phyloP scores from a whole-genome alignment of 2,329 filamentous ascomycete species.

The Colletotrichum echinochloae region DNA sequence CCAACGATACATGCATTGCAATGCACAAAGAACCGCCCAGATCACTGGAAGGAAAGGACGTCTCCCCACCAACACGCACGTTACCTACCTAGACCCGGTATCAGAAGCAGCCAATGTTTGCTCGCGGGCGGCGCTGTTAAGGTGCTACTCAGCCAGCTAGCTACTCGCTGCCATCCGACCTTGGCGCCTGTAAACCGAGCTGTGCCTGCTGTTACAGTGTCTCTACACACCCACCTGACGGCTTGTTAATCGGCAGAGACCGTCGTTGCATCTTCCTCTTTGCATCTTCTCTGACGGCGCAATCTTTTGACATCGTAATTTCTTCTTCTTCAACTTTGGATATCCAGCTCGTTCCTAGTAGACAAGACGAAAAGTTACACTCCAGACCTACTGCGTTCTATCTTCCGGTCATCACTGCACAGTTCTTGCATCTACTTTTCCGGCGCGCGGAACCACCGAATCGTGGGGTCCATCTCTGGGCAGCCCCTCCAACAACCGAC shows the following conservation, averaged over 20 bases:
- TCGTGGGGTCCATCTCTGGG: conserved; percentile 37
- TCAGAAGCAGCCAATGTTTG: conserved; percentile 2
- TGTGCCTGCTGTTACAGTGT: not conserved
- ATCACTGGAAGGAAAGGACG: not conserved
- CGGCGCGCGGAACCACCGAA: conserved; percentile 28
- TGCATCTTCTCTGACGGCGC: not conserved
- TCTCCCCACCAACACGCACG: not conserved
- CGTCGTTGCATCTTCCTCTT: not conserved
- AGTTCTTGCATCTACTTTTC: not conserved
- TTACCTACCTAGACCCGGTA: not conserved
- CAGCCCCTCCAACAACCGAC: conserved; percentile 33
- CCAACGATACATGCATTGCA: not conserved
- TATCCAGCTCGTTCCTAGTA: conserved; percentile 1
- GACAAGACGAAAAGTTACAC: not conserved
- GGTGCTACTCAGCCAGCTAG: not conserved
- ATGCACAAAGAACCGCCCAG: not conserved
- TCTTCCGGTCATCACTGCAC: not conserved
- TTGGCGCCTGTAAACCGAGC: not conserved
- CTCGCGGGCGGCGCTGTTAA: not conserved
- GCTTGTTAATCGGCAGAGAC: not conserved
- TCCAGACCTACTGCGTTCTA: not conserved
- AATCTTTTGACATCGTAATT: not conserved
- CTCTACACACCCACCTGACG: not conserved
- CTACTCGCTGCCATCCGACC: not conserved
- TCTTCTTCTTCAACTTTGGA: not conserved